These are phyloP conservation scores for Pneumocystis murina DNA, from an alignment of 1,139 yeast species.

Conservation along the genomic window DNA sequence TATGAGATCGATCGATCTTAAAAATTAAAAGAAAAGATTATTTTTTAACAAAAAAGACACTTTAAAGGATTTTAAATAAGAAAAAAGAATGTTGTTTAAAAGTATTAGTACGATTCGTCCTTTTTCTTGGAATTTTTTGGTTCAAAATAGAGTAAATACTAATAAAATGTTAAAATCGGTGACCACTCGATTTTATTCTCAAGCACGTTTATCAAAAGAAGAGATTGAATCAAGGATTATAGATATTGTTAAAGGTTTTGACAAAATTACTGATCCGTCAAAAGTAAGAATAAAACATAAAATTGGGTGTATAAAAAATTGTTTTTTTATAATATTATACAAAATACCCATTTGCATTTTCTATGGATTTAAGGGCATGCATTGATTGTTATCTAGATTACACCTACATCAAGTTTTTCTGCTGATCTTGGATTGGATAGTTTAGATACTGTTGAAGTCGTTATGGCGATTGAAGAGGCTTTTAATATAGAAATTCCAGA, in stretches of 20 bases:
- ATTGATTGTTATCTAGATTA: slow-evolving; percentile 29
- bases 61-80: neutral
- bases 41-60: neutral
- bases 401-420: slow-evolving; percentile 45
- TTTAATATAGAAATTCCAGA: slow-evolving; percentile 60
- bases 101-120: neutral
- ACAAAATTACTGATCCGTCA: slow-evolving; percentile 28
- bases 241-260: slow-evolving; percentile 67
- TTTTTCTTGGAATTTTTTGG: neutral
- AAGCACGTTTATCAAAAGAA: slow-evolving; percentile 16
- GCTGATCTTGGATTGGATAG: slow-evolving; percentile 77
- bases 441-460: slow-evolving; percentile 74
- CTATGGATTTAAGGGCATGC: slow-evolving; percentile 1
- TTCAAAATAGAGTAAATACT: neutral
- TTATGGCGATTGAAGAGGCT: slow-evolving; percentile 76
- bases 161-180: neutral
- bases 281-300: slow-evolving; percentile 9
- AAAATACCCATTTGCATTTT: slow-evolving; percentile 3
- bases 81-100: neutral
- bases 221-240: slow-evolving; percentile 61
- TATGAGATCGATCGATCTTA: too few species aligned
- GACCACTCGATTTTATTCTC: neutral
- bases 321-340: neutral
- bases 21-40: neutral
- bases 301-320: neutral